Evolutionary conservation across 257 asterid genomes (phyloP).

Genomic region (Mentha longifolia): DNA sequence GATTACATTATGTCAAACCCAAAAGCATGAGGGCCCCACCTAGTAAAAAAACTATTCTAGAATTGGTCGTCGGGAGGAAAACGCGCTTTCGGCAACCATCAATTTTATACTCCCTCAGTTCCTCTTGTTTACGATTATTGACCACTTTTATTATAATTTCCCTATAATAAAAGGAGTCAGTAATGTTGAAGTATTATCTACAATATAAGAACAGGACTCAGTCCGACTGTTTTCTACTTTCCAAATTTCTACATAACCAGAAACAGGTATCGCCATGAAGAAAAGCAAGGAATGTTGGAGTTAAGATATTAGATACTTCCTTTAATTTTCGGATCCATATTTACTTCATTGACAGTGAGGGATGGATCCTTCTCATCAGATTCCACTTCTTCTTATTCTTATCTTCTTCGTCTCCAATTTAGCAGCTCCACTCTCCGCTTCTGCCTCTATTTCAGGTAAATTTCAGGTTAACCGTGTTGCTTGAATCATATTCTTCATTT

Average conservation of each 20-base stretch:
- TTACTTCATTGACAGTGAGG: too few species aligned
- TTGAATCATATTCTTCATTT: neutral
- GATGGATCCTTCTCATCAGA: neutral
- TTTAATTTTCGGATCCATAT: neutral
- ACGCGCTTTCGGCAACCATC: neutral
- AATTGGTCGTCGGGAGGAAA: neutral
- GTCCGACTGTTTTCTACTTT: neutral
- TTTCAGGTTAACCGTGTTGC: neutral
- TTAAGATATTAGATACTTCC: too few species aligned
- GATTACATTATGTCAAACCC: too few species aligned
- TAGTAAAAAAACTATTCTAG: too few species aligned
- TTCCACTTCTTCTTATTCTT: neutral
- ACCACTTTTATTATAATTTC: too few species aligned
- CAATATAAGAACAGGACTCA: neutral
- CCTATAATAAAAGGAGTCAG: too few species aligned
- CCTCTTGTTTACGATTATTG: too few species aligned
- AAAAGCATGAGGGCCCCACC: too few species aligned
- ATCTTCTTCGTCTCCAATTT: neutral
- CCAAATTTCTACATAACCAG: neutral
- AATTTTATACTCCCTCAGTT: too few species aligned
- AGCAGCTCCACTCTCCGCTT: neutral
- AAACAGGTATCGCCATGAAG: neutral
- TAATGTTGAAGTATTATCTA: too few species aligned
- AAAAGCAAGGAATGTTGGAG: neutral
- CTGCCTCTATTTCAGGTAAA: neutral